Percentiles rank a stretch among this genome's conserved stretches.
Conservation (phyloP, 495 filamentous ascomycete species). For the Elaphomyces granulatus region DNA sequence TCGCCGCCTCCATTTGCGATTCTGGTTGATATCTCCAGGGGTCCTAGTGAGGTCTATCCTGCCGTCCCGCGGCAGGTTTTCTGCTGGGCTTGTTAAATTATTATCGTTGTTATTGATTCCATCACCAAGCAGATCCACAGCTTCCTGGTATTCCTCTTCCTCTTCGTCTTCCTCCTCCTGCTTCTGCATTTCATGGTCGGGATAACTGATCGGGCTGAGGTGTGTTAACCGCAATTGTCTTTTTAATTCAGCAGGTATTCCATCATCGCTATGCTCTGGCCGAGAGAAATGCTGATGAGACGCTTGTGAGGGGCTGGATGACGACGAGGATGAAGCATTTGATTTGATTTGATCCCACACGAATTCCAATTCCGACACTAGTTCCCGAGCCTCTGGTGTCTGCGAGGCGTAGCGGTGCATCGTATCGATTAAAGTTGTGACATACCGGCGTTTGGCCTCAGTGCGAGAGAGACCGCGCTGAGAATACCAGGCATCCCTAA, state of each 20-base stretch:
- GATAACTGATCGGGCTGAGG: constrained; percentile 67
- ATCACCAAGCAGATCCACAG: constrained; percentile 24
- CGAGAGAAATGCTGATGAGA: constrained; percentile 1
- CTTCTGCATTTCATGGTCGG: constrained; percentile 51
- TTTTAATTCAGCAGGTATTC: background rate
- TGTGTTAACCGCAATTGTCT: constrained; percentile 39
- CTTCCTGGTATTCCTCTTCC: constrained; percentile 30
- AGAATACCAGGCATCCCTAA: constrained; percentile 77
- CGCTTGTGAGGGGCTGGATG: constrained; percentile 25
- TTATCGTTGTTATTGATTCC: constrained; percentile 23
- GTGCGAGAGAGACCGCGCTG: constrained; percentile 70
- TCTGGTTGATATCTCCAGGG: constrained; percentile 5
- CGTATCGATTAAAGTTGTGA: constrained; percentile 82
- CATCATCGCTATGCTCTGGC: background rate
- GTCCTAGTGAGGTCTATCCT: background rate
- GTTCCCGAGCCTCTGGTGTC: constrained; percentile 69
- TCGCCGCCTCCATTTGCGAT: constrained; percentile 55
- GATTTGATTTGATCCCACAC: constrained; percentile 96
- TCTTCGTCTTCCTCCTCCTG: constrained; percentile 37
- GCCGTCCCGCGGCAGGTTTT: background rate
- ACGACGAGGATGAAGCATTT: constrained; percentile 51
- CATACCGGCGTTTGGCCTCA: constrained; percentile 88
- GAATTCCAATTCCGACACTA: constrained; percentile 91
- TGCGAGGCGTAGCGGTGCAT: constrained; percentile 87
- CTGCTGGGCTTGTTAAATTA: constrained; percentile 5